A percentile compares a stretch with the other conserved stretches of the same genome.
Conservation (phyloP, 768 basidiomycete genomes). For the Kwoniella shandongensis region DNA sequence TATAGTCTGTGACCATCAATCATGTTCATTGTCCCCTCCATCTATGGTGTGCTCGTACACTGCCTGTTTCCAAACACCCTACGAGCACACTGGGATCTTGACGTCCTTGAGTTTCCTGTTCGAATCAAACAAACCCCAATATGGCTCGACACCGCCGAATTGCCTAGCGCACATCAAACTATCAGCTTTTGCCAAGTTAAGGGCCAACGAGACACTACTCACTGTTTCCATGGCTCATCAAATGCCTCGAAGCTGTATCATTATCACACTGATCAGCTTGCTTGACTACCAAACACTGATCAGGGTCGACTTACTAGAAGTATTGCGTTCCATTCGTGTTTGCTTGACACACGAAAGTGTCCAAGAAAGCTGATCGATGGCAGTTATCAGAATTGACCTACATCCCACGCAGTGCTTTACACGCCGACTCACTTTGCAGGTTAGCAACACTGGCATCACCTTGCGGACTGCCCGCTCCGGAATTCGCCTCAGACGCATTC, state of each 20-base stretch:
- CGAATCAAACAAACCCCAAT: constrained; percentile 68
- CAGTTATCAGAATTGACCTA: background rate
- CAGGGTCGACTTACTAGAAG: constrained; percentile 62
- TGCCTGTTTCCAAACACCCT: too few relatives aligned
- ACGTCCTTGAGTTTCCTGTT: constrained; percentile 56
- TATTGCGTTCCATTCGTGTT: constrained; percentile 78
- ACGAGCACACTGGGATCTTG: constrained; percentile 51
- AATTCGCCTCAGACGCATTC: constrained; percentile 57
- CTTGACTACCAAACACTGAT: background rate
- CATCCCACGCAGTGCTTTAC: background rate
- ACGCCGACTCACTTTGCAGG: constrained; percentile 57
- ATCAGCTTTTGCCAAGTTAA: background rate
- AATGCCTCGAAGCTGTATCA: constrained; percentile 59
- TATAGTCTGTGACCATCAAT: too few relatives aligned
- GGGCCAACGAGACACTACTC: constrained; percentile 25
- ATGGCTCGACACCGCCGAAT: constrained; percentile 77
- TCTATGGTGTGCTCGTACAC: too few relatives aligned
- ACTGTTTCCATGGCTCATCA: constrained; percentile 80
- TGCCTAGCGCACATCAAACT: constrained; percentile 54
- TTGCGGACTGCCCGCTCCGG: constrained; percentile 68
- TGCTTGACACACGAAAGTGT: constrained; percentile 83
- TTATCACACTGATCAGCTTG: background rate
- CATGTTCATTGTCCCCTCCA: too few relatives aligned
- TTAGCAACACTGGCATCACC: constrained; percentile 55
- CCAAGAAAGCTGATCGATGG: constrained; percentile 61